Evolutionary conservation across 495 filamentous ascomycete genomes (phyloP), one percentile per base, ranked within the genome.

Genomic region (Podospora fimiseda): DNA sequence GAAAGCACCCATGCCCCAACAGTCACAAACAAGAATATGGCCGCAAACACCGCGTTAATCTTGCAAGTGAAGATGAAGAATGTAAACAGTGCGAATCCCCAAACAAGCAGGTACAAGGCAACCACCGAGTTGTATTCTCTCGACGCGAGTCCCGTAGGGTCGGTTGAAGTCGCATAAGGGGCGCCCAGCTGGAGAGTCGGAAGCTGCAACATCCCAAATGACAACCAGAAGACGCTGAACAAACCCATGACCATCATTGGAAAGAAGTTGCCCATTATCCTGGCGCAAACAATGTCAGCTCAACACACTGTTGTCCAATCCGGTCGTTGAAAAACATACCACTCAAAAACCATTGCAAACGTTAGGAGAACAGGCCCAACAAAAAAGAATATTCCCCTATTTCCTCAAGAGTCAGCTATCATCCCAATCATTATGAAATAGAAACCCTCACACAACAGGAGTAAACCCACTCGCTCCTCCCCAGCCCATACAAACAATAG

Each of bases 161-260:
- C 72, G 24, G 51, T 58, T 1, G 62, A 56, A 0, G 75, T 74
- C 2, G 74, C 63, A 53, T 78, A 80, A 1, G 76, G 67, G 6
- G 62, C 50, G n/a, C 69, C 70, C 16, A 81, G 68, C 20, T 70
- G 71, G 19, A 77, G 70, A 1, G 73, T 75, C 1, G 78, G 78
- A 1, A 79, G 68, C 43, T 80, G 69, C 1, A 81, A 61, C 41
- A 80, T 52, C 19, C 76, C 78, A 50, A 81, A 79, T 8, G 73
- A 75, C 8, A 77, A 58, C 77, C 77, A 80, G 63, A 80, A 81
- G 21, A 80, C 78, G 39, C 71, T 61, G 51, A 80, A 81, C 23
- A 81, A 68, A 8, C 77, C 76, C 71, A 75, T 76, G 16, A 78
- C 74, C 71, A 80, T 80, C 78, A 81, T 74, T 14, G 71, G 65